Base-by-base conservation (phyloP, 2,329 filamentous ascomycete genomes). In the Elsinoe perseae region DNA sequence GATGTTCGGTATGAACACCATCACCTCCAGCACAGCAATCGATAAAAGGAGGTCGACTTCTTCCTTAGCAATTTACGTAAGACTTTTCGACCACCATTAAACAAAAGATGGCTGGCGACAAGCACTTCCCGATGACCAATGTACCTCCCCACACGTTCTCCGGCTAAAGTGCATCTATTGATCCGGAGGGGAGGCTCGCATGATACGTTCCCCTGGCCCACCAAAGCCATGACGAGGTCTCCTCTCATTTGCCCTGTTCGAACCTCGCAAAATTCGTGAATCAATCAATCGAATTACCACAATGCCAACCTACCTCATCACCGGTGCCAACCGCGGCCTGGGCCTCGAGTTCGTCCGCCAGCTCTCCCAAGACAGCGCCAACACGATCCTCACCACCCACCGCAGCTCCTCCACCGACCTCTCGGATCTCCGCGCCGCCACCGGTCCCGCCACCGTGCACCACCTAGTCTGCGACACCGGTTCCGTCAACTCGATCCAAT, bases 401-500 rank as follows among this genome's bases (percentile, higher is more conserved):
- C 73, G 73, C 50, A 69, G 68, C 36, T 44, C 58, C 6, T 61
- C 64, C 46, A 59, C 61, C 50, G 64, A 70, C 46, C 59, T 67
- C 10, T 57, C 58, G 3, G 66, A 66, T 12, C 58, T 70, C 18
- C 20, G 25, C 32, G 4, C 32, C 32, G 32, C 32, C 32, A 58
- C 60, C 16, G 60, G 60, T 5, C 53, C 55, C 1, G 40, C 61
- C 16, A 68, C 67, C 56, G 64, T 72, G 30, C 70, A 74, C 57
- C 68, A 73, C 48, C 68, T 74, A 56, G 65, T 70, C 63, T 70
- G 72, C 62, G 72, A 75, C 62, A 70, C 70, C 40, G 65, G 67
- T 25, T 70, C 69, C 2, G 64, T 69, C 5, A 58, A 64, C 5
- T 67, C 64, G 28, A 68, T 75, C 46, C 63, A 64, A 23, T 64